A percentile compares a stretch with the other conserved stretches of the same genome.
Conservation (phyloP, 495 filamentous ascomycete genomes). For the Xylaria longipes region DNA sequence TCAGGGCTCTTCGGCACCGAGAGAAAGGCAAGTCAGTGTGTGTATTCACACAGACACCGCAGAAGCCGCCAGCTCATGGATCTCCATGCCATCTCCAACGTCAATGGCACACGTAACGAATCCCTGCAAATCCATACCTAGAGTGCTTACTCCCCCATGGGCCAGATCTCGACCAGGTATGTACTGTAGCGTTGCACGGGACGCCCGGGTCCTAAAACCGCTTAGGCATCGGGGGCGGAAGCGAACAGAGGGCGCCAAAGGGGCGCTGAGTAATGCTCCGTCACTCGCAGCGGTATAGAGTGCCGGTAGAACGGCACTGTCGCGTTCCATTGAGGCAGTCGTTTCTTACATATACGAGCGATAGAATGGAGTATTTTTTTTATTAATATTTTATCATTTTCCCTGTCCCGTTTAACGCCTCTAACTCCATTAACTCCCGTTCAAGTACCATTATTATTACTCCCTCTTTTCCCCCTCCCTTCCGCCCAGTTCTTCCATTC, state of each 20-base stretch:
- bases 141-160: not conserved
- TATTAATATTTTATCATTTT: not conserved
- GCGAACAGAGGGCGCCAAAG: not conserved
- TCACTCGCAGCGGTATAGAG: not conserved
- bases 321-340: not conserved
- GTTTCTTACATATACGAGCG: not conserved
- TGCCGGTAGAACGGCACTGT: too few relatives aligned
- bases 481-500: not conserved
- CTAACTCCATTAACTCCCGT: not conserved
- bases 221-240: not conserved
- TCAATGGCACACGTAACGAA: not conserved
- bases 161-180: not conserved
- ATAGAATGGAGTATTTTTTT: not conserved
- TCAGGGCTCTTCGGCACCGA: not conserved
- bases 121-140: not conserved
- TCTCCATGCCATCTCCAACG: not conserved
- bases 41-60: not conserved
- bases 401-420: not conserved
- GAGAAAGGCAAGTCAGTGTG: not conserved
- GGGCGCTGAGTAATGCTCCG: slow-evolving; percentile 12
- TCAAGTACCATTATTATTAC: not conserved
- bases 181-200: not conserved
- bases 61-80: not conserved
- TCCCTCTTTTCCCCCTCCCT: not conserved
- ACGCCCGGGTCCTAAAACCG: not conserved